phyloP scores from a whole-genome alignment of 345 rosid species.

The Melastoma malabathricum region DNA sequence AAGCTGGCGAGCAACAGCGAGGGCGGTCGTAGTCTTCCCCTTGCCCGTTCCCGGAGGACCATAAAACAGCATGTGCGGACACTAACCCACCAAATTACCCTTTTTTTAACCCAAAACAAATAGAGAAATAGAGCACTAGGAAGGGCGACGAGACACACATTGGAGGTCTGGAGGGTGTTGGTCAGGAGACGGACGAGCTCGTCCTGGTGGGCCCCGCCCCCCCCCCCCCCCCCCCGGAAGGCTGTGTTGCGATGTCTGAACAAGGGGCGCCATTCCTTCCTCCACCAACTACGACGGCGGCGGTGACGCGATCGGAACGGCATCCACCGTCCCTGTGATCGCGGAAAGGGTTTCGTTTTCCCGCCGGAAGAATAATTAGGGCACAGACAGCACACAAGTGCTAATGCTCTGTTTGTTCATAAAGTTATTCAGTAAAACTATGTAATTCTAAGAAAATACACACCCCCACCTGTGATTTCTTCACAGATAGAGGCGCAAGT shows the following conservation, averaged over 20 bases:
- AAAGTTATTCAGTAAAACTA: too few species aligned
- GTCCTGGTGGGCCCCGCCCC: constrained; percentile 91
- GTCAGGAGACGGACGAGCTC: constrained; percentile 97
- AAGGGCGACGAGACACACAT: constrained; percentile 17
- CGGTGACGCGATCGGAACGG: background rate
- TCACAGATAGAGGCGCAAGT: too few species aligned
- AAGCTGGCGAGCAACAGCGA: constrained; percentile 90
- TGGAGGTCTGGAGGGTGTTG: constrained; percentile 76
- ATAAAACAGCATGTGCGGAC: constrained; percentile 94
- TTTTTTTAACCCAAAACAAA: background rate
- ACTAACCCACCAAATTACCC: constrained; percentile 19
- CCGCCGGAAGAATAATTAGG: too few species aligned
- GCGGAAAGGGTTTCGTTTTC: too few species aligned
- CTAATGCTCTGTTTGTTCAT: too few species aligned
- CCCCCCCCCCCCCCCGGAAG: too few species aligned
- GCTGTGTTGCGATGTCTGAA: constrained; percentile 58
- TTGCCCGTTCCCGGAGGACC: constrained; percentile 98
- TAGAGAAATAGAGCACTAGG: too few species aligned
- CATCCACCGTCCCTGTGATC: too few species aligned
- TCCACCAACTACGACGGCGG: background rate
- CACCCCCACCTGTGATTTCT: too few species aligned
- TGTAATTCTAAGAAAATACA: too few species aligned
- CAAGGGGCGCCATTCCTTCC: constrained; percentile 59
- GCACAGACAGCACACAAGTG: too few species aligned
- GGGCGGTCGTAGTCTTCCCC: constrained; percentile 90